Evolutionary conservation across 352 stramenopile genomes (phyloP).

Genomic region (Globisporangium rhizosaccharum): DNA sequence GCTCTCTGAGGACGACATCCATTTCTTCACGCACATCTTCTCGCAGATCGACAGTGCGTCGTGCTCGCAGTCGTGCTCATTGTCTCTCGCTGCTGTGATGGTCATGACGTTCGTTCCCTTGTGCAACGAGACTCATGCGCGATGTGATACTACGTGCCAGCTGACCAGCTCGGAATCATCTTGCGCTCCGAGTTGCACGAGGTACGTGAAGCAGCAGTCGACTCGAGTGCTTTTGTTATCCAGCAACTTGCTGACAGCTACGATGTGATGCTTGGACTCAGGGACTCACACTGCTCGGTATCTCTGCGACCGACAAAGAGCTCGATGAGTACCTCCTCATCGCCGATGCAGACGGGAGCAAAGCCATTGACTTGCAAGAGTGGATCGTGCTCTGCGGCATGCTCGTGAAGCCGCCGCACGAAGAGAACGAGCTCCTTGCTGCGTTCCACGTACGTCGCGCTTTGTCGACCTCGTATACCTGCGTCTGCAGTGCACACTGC

Average conservation of each 20-base stretch:
- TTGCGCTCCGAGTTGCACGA: constrained; percentile 62
- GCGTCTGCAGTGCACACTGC: no score
- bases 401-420: constrained; percentile 47
- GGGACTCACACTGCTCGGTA: constrained; percentile 48
- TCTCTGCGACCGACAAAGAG: constrained; percentile 56
- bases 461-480: neutral
- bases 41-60: constrained; percentile 55
- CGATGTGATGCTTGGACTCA: constrained; percentile 3
- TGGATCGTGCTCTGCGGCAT: constrained; percentile 63
- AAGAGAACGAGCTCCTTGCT: constrained; percentile 40
- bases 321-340: constrained; percentile 63
- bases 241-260: neutral
- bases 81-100: neutral
- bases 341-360: constrained; percentile 56
- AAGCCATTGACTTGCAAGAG: constrained; percentile 61
- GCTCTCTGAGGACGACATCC: constrained; percentile 47
- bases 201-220: constrained; percentile 6
- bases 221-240: neutral
- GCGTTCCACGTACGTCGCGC: constrained; percentile 44
- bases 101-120: neutral
- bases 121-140: neutral
- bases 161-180: constrained; percentile 56
- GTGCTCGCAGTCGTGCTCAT: neutral
- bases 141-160: constrained; percentile 13
- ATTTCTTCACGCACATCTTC: constrained; percentile 69